Percentiles rank a stretch among this genome's conserved stretches.
Evolutionary conservation across 2,329 filamentous ascomycete genomes (phyloP).

Genomic region (Fusarium chlamydosporum): DNA sequence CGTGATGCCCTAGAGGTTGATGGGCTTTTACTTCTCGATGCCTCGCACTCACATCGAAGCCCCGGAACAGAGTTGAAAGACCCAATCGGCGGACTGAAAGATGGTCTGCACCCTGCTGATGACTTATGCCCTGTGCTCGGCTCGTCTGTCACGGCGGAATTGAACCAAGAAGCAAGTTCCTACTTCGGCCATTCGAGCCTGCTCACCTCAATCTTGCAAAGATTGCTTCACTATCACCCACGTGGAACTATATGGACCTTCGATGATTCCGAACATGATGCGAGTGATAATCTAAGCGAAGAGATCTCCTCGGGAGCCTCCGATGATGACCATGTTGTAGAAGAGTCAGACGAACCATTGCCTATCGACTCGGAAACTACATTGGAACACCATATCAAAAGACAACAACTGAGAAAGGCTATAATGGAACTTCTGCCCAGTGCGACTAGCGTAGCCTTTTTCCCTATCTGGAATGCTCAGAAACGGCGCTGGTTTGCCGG

Average conservation of each 20-base stretch:
- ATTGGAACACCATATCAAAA: background rate
- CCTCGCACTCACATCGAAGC: background rate
- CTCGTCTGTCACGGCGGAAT: background rate
- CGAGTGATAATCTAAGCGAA: background rate
- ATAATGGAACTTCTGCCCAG: background rate
- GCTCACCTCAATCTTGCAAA: accelerated
- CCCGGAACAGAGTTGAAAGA: background rate
- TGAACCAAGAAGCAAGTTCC: background rate
- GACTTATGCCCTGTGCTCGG: background rate
- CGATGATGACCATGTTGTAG: accelerated
- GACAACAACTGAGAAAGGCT: background rate
- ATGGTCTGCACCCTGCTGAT: background rate
- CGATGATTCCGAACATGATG: background rate
- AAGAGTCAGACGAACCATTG: accelerated
- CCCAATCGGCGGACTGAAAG: background rate
- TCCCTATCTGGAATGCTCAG: slow-evolving; percentile 1
- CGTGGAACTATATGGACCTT: slow-evolving; percentile 9
- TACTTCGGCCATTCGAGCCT: background rate
- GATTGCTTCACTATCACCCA: background rate
- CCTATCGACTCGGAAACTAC: accelerated
- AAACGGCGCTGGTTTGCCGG: slow-evolving; percentile 16
- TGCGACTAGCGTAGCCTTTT: background rate
- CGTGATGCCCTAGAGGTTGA: slow-evolving; percentile 5
- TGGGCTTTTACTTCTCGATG: background rate
- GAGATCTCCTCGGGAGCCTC: background rate